Conservation (phyloP, 345 rosid genomes). For the Eucalyptus sp. region DNA sequence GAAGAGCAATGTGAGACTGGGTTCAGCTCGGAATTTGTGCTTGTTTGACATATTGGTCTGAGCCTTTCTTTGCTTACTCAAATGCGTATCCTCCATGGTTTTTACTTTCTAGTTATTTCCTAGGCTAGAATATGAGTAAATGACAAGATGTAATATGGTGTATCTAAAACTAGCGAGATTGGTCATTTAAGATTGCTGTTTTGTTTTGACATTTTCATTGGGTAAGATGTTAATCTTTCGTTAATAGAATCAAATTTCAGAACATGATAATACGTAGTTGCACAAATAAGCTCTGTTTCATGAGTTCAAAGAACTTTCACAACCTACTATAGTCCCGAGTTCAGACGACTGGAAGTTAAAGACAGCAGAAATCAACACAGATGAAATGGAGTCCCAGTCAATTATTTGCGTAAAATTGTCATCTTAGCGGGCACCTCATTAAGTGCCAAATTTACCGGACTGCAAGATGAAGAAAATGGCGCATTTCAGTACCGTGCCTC, state of each 20-base stretch:
- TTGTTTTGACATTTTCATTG: not conserved
- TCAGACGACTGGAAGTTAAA: not conserved
- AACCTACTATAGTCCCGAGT: not conserved
- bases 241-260: not conserved
- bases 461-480: not conserved
- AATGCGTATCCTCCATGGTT: no score
- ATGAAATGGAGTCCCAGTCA: not conserved
- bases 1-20: no score
- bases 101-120: no score
- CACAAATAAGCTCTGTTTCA: not conserved
- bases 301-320: not conserved
- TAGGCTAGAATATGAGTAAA: no score
- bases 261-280: not conserved
- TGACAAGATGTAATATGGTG: no score
- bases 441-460: not conserved
- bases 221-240: not conserved
- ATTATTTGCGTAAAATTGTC: not conserved
- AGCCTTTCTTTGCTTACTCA: no score
- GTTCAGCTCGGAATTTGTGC: no score
- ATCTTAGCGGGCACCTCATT: not conserved
- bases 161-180: no score
- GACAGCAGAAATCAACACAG: not conserved
- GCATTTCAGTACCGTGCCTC: not conserved
- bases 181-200: not conserved
- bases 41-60: no score